Conservation (phyloP, 2,329 filamentous ascomycete species). For the Bipolaris zeicola region DNA sequence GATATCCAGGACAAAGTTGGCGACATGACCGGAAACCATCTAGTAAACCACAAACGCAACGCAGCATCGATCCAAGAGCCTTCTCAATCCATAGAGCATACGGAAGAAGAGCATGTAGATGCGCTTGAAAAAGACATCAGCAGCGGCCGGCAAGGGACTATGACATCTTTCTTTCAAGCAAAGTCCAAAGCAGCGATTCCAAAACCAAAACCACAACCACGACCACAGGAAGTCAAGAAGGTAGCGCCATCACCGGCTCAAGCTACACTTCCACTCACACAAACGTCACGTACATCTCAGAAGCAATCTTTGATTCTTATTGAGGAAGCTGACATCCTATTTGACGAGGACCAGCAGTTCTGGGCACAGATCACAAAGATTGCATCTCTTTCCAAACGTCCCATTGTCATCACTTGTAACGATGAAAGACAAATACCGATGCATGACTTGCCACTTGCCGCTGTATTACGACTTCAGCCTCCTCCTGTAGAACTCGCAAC, state of each 20-base stretch:
- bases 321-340: constrained; percentile 92
- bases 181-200: constrained; percentile 29
- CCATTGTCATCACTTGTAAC: constrained; percentile 94
- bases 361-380: constrained; percentile 82
- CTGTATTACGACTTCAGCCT: constrained; percentile 75
- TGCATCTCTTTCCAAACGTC: constrained; percentile 83
- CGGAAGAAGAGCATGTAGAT: constrained; percentile 46
- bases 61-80: constrained; percentile 34
- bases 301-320: constrained; percentile 94
- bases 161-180: constrained; percentile 78
- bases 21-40: constrained; percentile 95
- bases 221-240: constrained; percentile 22
- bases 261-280: constrained; percentile 29
- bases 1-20: constrained; percentile 91
- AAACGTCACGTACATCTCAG: constrained; percentile 58
- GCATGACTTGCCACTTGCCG: constrained; percentile 76
- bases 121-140: constrained; percentile 64
- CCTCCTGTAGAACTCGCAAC: constrained; percentile 71
- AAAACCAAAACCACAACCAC: constrained; percentile 26
- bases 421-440: constrained; percentile 83
- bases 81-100: constrained; percentile 26
- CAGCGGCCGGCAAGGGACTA: constrained; percentile 74
- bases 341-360: constrained; percentile 94
- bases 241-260: constrained; percentile 22
- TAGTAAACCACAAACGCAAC: constrained; percentile 65